A percentile compares a stretch with the other conserved stretches of the same genome.
Evolutionary conservation across 2,329 filamentous ascomycete genomes (phyloP).

Genomic region (Stagonosporopsis vannaccii): DNA sequence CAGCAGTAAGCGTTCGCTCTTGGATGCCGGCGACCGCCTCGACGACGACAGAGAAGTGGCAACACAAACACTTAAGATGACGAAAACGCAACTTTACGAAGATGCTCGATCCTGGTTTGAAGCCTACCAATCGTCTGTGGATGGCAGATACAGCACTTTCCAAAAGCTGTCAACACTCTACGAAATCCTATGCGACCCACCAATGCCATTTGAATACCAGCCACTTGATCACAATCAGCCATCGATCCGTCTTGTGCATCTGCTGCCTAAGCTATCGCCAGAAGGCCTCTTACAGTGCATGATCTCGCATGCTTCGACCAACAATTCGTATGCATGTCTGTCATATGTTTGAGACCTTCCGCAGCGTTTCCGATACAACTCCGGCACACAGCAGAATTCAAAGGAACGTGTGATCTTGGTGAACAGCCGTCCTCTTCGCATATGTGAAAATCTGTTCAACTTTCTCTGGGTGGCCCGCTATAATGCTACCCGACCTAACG

Average conservation of each 20-base stretch:
- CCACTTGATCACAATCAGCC: not conserved
- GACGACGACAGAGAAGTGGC: not conserved
- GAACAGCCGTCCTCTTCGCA: not conserved
- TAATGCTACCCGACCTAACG: not conserved
- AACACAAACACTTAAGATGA: not conserved
- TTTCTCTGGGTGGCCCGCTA: not conserved
- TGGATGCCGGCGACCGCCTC: too few relatives aligned
- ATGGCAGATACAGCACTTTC: not conserved
- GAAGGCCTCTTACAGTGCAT: not conserved
- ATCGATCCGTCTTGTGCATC: not conserved
- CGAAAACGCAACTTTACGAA: not conserved
- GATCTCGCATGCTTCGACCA: not conserved
- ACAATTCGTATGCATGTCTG: not conserved
- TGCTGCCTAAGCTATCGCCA: not conserved
- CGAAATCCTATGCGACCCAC: not conserved
- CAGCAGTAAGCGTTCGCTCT: not conserved
- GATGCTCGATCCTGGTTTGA: not conserved
- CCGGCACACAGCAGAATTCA: too few relatives aligned
- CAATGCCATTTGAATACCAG: not conserved
- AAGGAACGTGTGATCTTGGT: not conserved
- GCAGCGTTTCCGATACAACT: too few relatives aligned
- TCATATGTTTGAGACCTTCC: constrained; percentile 1
- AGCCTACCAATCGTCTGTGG: not conserved
- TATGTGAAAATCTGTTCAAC: not conserved
- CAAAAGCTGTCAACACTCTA: not conserved